phyloP scores from a whole-genome alignment of 2,329 filamentous ascomycete species.

The Parastagonospora avenae region DNA sequence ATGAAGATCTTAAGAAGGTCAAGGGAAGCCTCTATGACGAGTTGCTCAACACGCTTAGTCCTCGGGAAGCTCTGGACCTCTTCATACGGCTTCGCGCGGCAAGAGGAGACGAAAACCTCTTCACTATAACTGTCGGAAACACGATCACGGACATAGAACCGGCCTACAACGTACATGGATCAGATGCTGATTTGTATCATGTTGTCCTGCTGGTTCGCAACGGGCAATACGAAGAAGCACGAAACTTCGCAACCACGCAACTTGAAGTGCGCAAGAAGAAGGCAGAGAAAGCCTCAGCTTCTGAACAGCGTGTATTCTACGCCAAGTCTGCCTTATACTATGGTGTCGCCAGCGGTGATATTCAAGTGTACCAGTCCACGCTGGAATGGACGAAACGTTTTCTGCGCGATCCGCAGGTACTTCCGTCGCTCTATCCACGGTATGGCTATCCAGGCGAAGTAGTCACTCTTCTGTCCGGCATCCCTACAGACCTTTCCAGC shows the following conservation, averaged over 20 bases:
- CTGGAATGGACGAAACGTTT: slow-evolving; percentile 46
- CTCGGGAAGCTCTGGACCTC: slow-evolving; percentile 21
- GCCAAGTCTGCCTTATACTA: slow-evolving; percentile 34
- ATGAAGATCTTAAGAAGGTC: slow-evolving; percentile 16
- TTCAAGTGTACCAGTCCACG: slow-evolving; percentile 34
- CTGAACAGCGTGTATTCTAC: slow-evolving; percentile 34
- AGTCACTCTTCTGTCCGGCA: slow-evolving; percentile 20
- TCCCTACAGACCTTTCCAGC: not conserved
- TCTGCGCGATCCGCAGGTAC: slow-evolving; percentile 39
- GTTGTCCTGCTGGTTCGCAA: not conserved
- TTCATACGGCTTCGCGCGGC: slow-evolving; percentile 24
- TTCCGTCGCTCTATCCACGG: slow-evolving; percentile 3
- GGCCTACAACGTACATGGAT: not conserved
- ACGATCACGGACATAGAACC: slow-evolving; percentile 7
- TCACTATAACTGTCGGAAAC: slow-evolving; percentile 1
- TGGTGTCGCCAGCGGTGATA: slow-evolving; percentile 41
- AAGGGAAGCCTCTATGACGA: slow-evolving; percentile 3
- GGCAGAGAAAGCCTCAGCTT: slow-evolving; percentile 27
- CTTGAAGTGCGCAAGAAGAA: not conserved
- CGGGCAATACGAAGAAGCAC: not conserved
- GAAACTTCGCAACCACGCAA: not conserved
- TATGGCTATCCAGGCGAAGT: slow-evolving; percentile 1
- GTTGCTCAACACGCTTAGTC: slow-evolving; percentile 14
- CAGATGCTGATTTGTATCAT: slow-evolving; percentile 15
- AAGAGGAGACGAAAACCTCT: slow-evolving; percentile 22